These are phyloP conservation scores for Sergeia podlipaevii DNA, from an alignment of 208 protist species.

Conservation along the genomic window DNA sequence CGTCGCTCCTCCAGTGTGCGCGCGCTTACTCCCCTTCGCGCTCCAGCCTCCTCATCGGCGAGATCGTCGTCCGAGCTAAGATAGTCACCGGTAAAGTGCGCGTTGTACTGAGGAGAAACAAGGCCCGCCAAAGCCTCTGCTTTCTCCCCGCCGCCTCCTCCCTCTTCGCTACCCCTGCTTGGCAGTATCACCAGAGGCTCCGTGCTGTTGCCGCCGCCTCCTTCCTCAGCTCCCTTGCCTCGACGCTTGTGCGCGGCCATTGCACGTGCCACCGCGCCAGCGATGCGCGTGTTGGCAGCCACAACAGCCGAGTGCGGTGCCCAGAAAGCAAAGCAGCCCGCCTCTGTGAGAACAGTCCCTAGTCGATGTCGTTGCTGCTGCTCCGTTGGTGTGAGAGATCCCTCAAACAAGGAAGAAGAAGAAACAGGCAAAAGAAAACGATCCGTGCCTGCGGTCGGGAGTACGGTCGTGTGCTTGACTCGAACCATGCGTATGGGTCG, in stretches of 20 bases:
- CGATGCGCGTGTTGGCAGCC: constrained; percentile 12
- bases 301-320: constrained; percentile 22
- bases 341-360: constrained; percentile 8
- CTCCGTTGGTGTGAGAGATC: background rate
- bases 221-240: background rate
- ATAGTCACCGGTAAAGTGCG: constrained; percentile 58
- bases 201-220: background rate
- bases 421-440: constrained; percentile 8
- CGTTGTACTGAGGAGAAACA: constrained; percentile 45
- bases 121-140: background rate
- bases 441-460: constrained; percentile 56
- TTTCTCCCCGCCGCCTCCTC: background rate
- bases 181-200: constrained; percentile 12
- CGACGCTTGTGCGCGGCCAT: constrained; percentile 1
- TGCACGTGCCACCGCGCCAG: background rate
- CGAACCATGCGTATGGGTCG: constrained; percentile 42
- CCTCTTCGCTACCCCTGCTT: background rate
- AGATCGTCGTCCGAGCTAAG: constrained; percentile 77
- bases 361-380: constrained; percentile 6
- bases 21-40: background rate
- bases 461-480: constrained; percentile 52
- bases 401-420: background rate
- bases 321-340: constrained; percentile 64
- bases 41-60: constrained; percentile 9
- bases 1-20: constrained; percentile 1